Evolutionary conservation across 352 stramenopile genomes (phyloP).

Genomic region (Sclerospora graminicola): DNA sequence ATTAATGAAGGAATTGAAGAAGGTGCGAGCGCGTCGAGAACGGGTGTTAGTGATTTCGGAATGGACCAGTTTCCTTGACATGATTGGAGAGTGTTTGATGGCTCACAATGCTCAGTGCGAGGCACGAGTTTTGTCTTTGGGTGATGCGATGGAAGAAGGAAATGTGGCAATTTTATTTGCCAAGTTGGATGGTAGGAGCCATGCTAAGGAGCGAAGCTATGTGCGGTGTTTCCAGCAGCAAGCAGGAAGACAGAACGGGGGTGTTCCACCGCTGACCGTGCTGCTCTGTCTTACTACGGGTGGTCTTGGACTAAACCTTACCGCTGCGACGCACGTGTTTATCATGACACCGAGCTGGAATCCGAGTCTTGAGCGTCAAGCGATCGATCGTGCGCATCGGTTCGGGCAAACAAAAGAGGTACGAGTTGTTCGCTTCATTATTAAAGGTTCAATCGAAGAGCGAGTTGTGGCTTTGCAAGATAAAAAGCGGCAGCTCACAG

Average conservation of each 20-base stretch:
- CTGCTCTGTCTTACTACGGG: slow-evolving; percentile 86
- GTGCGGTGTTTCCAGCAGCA: slow-evolving; percentile 48
- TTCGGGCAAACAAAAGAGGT: slow-evolving; percentile 72
- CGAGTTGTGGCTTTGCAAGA: slow-evolving; percentile 82
- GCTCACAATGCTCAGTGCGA: slow-evolving; percentile 21
- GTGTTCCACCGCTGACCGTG: slow-evolving; percentile 45
- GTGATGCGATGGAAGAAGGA: not conserved
- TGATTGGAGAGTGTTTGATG: slow-evolving; percentile 45
- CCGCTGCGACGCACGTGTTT: slow-evolving; percentile 87
- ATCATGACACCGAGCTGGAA: slow-evolving; percentile 91
- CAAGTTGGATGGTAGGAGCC: slow-evolving; percentile 54
- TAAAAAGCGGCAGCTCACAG: slow-evolving; percentile 78
- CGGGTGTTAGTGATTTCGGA: slow-evolving; percentile 81
- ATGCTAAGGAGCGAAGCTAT: slow-evolving; percentile 45
- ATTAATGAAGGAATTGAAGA: slow-evolving; percentile 40
- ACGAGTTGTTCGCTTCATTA: slow-evolving; percentile 72
- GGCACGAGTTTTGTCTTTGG: slow-evolving; percentile 10
- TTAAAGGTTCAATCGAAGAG: slow-evolving; percentile 86
- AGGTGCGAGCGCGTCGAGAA: slow-evolving; percentile 35
- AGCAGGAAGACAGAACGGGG: slow-evolving; percentile 7
- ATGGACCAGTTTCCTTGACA: slow-evolving; percentile 79
- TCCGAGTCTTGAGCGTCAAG: slow-evolving; percentile 85
- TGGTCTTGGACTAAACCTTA: slow-evolving; percentile 89
- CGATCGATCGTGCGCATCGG: slow-evolving; percentile 83
- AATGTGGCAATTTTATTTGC: slow-evolving; percentile 28